Conservation (phyloP, 352 stramenopile species). For the Globisporangium rhizosaccharum region DNA sequence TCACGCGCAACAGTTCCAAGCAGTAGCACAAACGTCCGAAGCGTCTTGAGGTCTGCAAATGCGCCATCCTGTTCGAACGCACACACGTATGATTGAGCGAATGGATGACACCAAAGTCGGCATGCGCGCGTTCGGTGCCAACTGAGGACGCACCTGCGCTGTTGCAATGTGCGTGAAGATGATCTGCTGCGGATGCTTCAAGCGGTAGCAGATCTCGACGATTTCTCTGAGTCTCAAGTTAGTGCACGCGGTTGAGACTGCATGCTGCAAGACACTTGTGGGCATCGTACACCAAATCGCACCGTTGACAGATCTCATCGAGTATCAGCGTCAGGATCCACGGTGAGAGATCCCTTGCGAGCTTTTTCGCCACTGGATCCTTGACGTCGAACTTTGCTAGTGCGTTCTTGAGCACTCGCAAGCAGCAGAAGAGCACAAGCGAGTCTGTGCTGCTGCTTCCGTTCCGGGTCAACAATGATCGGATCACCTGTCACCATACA, state of each 20-base stretch:
- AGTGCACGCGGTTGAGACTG: background rate
- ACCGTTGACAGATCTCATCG: conserved; percentile 1
- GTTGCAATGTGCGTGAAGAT: conserved; percentile 2
- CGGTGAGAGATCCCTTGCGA: background rate
- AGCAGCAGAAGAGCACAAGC: background rate
- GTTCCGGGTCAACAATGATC: background rate
- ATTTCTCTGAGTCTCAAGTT: background rate
- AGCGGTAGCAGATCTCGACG: conserved; percentile 1
- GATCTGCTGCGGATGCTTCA: background rate
- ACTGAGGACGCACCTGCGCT: background rate
- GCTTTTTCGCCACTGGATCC: background rate
- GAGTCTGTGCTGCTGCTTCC: background rate
- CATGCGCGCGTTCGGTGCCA: background rate
- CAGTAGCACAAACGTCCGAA: background rate
- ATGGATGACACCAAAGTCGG: background rate
- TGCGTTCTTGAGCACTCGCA: background rate
- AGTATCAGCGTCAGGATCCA: conserved; percentile 1
- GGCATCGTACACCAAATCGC: background rate
- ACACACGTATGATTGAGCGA: background rate
- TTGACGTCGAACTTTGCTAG: background rate
- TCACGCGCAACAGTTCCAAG: conserved; percentile 1
- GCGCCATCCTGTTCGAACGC: background rate
- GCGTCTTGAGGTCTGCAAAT: background rate
- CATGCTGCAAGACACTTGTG: background rate
- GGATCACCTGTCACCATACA: background rate